Conservation (phyloP, 306 rosid species). For the Lathyrus sativus region DNA sequence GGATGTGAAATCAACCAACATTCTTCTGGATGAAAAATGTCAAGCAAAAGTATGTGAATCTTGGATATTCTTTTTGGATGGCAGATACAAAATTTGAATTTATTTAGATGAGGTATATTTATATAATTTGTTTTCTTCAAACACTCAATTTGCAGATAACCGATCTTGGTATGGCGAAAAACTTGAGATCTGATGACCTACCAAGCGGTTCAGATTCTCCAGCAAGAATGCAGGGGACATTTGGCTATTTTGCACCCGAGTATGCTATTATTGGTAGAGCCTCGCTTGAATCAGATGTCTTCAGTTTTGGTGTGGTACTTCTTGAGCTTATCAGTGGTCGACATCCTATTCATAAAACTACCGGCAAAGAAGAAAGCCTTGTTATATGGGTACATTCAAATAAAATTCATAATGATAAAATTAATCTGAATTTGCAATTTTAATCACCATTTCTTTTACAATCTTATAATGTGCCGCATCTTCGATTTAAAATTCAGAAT, state of each 20-base stretch:
- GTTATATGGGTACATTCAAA: slow-evolving; percentile 79
- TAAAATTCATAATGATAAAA: slow-evolving; percentile 3
- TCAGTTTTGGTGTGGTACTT: slow-evolving; percentile 97
- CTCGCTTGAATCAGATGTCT: slow-evolving; percentile 91
- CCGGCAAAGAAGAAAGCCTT: slow-evolving; percentile 88
- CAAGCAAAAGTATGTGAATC: slow-evolving; percentile 77
- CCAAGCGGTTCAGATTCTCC: slow-evolving; percentile 90
- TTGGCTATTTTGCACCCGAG: slow-evolving; percentile 99
- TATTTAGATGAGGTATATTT: slow-evolving; percentile 4
- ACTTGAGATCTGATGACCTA: slow-evolving; percentile 72
- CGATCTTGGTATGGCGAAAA: slow-evolving; percentile 96
- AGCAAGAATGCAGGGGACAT: slow-evolving; percentile 96
- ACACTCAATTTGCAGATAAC: slow-evolving; percentile 71
- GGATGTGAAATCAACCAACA: slow-evolving; percentile 96
- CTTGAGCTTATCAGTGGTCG: slow-evolving; percentile 98
- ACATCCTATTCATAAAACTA: slow-evolving; percentile 76
- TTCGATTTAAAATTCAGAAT: slow-evolving; percentile 16
- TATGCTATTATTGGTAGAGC: slow-evolving; percentile 89
- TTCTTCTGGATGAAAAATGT: slow-evolving; percentile 91
- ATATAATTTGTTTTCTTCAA: slow-evolving; percentile 11
- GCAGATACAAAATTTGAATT: neutral
- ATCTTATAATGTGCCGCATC: neutral
- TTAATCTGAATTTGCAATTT: slow-evolving; percentile 30
- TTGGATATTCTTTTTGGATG: slow-evolving; percentile 31
- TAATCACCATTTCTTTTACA: slow-evolving; percentile 14